phyloP scores from a whole-genome alignment of 176 grass and related monocot species.

The Secale cereale region DNA sequence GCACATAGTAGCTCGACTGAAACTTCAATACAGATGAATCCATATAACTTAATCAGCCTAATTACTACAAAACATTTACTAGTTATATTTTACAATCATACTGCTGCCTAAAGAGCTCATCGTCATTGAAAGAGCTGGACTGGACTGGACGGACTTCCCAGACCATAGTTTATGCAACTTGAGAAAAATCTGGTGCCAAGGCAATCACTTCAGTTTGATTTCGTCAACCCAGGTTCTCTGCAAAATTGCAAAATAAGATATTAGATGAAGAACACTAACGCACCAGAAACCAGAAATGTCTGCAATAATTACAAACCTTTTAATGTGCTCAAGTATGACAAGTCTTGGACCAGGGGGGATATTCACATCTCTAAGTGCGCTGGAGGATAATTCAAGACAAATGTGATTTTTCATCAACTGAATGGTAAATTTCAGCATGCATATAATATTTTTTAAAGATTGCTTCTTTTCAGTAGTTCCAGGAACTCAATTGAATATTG shows the following conservation, averaged over 20 bases:
- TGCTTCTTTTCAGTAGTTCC: not conserved
- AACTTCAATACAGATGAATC: not conserved
- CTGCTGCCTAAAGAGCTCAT: constrained; percentile 5
- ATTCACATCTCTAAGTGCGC: constrained; percentile 94
- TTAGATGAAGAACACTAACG: constrained; percentile 13
- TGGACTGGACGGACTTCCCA: not conserved
- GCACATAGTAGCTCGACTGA: not conserved
- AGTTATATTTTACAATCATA: constrained; percentile 14
- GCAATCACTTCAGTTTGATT: constrained; percentile 34
- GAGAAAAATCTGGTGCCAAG: not conserved
- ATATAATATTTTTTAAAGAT: not conserved
- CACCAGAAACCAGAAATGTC: not conserved
- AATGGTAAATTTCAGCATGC: not conserved
- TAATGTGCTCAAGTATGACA: constrained; percentile 93
- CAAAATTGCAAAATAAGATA: constrained; percentile 2
- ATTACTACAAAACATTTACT: constrained; percentile 30
- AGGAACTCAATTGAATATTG: not conserved
- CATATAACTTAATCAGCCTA: constrained; percentile 17
- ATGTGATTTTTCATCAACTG: not conserved
- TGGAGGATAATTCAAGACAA: constrained; percentile 25
- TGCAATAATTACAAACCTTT: constrained; percentile 47
- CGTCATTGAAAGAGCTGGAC: constrained; percentile 14
- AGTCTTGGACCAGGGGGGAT: constrained; percentile 97
- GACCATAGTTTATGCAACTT: constrained; percentile 26
- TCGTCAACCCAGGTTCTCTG: constrained; percentile 64